Base-by-base conservation (phyloP, 805 yeast species). In the Nakazawaea anatomiae region DNA sequence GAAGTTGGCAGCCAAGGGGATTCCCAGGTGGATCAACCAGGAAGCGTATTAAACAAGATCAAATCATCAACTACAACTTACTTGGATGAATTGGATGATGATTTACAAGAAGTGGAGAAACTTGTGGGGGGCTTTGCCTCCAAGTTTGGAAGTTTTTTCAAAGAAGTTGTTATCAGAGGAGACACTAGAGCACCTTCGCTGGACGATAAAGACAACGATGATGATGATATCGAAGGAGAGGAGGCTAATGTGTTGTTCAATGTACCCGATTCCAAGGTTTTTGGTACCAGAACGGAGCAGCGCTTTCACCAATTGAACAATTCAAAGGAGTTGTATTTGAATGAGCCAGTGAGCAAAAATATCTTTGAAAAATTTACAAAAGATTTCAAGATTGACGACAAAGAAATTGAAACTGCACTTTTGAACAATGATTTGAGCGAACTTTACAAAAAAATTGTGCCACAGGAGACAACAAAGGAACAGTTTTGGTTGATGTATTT, bases 401-500 rank as follows among this genome's bases (percentile, higher is more conserved):
- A 34, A 5, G 12, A 18, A 11, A 14, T 27, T 11, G 73, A 47
- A 78, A 77, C 44, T 53, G 68, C 11, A 69, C 65, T 85, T 47
- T 66, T 69, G 18, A 75, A 80, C 56, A 73, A 79, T 4, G 76
- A 80, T 28, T 74, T 89, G 54, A 68, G 72, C 29, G 68, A 68
- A 34, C 65, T 87, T 39, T 80, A 81, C 80, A 77, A 80, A 50
- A 68, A 69, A 31, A 62, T 89, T 6, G 96, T 90, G 1, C 96
- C 96, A 0, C 77, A 74, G 6, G 42, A 41, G 6, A 66, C 84
- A 38, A 60, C 79, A 4, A 85, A 83, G 58, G 69, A 75, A 29
- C 71, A 71, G 44, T 91, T 91, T 65, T 91, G 97, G 97, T 68
- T 71, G 43, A 74, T 83, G 35, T 90, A 88, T 66, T 85, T 80